Base-by-base conservation (phyloP, 495 filamentous ascomycete species). In the Tuber indicum region DNA sequence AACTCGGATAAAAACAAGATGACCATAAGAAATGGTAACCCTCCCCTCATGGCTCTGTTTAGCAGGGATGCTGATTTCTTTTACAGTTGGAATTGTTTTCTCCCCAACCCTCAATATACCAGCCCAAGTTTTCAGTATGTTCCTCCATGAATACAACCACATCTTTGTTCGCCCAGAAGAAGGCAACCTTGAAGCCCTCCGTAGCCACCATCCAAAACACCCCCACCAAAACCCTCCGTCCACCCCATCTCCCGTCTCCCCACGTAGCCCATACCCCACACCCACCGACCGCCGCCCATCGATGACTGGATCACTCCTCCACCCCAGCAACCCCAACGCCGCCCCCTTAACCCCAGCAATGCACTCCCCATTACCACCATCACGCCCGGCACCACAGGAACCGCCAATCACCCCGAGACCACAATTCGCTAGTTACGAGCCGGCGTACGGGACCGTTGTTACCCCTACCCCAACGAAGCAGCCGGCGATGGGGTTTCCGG, bases 31-130 rank as follows among this genome's bases (percentile, higher is more conserved):
- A 99, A 99, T 84, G 78, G 78, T 74, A 80, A 72, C 47, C 10
- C 23, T 36, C 14, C 45, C 45, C 72, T 16, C 6, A 43, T 70
- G 46, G n/a, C 36, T n/a, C 41, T 47, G 9, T 21, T 70, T 45
- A 72, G n/a, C 44, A 41, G 43, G 26, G 72, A 52, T 73, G 58
- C 76, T 77, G 46, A 76, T 66, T 36, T n/a, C 52, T 14, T 2
- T 14, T 45, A 58, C 17, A 81, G 94, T 99, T 72, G 94, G 96
- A 79, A 99, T 99, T 78, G 94, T 98, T 75, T 99, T 98, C 85
- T 96, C 96, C n/a, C 96, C 96, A 2, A 98, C 96, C 0, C 88
- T 98, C 46, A 98, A 98, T 85, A 98, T 99, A 62, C 94, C 96
- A 0, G 93, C 94, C 1, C 94, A 96, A 23, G 92, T 99, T 10